Conservation (phyloP, 805 yeast species). For the Maudiozyma bulderi region DNA sequence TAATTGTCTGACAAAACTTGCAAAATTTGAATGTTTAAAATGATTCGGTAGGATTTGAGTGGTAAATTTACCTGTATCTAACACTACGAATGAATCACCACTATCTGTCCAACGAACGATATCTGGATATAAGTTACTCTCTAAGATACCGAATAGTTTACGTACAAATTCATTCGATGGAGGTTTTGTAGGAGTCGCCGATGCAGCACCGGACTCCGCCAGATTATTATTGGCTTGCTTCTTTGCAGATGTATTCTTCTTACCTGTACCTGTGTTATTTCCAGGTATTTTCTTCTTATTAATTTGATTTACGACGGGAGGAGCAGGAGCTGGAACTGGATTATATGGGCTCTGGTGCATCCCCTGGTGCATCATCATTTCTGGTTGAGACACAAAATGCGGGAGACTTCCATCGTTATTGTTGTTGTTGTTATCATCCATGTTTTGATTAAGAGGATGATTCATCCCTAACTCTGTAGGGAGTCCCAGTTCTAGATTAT, state of each 20-base stretch:
- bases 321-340: background rate
- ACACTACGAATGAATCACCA: slow-evolving; percentile 84
- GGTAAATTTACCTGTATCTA: slow-evolving; percentile 85
- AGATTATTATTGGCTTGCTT: no score
- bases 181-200: background rate
- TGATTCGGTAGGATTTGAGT: slow-evolving; percentile 81
- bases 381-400: no score
- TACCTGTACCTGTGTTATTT: background rate
- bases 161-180: slow-evolving; percentile 71
- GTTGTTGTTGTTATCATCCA: background rate
- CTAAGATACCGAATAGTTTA: slow-evolving; percentile 74
- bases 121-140: slow-evolving; percentile 62
- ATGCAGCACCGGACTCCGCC: background rate
- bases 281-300: background rate
- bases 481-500: background rate
- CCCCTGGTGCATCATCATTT: background rate
- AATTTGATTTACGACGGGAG: no score
- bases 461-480: background rate
- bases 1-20: slow-evolving; percentile 88
- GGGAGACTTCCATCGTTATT: background rate
- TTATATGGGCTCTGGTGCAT: background rate
- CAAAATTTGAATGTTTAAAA: slow-evolving; percentile 91
- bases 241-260: background rate
- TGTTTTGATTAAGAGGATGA: background rate
- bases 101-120: slow-evolving; percentile 76